Base-by-base conservation (phyloP, 257 asterid genomes). In the Penstemon eatonii region DNA sequence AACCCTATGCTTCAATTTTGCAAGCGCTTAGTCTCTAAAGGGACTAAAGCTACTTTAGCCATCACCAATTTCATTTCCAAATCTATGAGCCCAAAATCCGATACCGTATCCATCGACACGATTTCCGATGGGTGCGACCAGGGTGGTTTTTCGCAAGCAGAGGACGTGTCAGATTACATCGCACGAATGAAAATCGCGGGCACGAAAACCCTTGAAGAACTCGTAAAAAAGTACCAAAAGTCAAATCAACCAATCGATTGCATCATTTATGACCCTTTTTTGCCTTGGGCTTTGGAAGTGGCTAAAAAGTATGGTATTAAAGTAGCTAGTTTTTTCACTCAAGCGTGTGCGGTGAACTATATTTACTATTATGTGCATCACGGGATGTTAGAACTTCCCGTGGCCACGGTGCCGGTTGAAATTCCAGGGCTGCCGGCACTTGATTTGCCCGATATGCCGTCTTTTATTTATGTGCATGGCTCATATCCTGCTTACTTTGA, bases 51-150 rank as follows among this genome's bases (percentile, higher is more conserved):
- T 74, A 91, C 95, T 25, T 41, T 89, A 1, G 78, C 83, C 71
- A 46, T 91, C 63, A 91, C 97, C 63, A 81, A 80, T 41, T 91
- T 75, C 79, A 83, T 83, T 12, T 71, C 70, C 78, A 85, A 82
- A 3, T 51, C 91, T 69, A 65, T 65, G 52, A 5, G 67, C 3
- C 91, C 87, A 0, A 76, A 75, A 40, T 70, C 79, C 69, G 66
- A 67, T 19, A 41, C 70, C 13, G 77, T 91, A 8, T 12, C 68
- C 3, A 73, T 91, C 56, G 86, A 70, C 59, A 54, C 91, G 1
- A 68, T 89, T 19, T 91, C 97, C 39, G 97, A 91, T 60, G 97
- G 96, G 5, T 91, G 70, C 56, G 93, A 91, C 10, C 82, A 80
- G 19, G 86, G 85, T 0, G 95, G 95, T 0, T 86, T 83, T 36